phyloP scores from a whole-genome alignment of 345 rosid species.

The Noccaea bulbosa region DNA sequence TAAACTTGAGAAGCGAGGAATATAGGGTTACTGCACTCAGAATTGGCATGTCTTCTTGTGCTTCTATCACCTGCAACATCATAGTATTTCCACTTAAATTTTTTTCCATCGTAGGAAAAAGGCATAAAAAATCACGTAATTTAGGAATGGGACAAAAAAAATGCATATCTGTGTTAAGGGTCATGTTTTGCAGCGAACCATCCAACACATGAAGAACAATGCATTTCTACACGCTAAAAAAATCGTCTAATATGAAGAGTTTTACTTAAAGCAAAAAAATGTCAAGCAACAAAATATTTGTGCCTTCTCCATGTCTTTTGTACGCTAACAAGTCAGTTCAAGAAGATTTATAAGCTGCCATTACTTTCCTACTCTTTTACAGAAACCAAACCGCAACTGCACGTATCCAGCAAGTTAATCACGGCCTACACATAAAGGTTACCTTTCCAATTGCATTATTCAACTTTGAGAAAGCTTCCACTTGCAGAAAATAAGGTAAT shows the following conservation, averaged over 20 bases:
- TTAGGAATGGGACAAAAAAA: conserved; percentile 10
- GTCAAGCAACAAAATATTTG: conserved; percentile 19
- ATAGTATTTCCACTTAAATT: background rate
- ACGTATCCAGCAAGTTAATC: conserved; percentile 2
- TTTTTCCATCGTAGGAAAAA: conserved; percentile 16
- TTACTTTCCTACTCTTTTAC: conserved; percentile 28
- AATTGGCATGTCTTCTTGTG: conserved; percentile 90
- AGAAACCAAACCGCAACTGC: conserved; percentile 17
- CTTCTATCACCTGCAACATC: conserved; percentile 86
- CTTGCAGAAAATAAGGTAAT: conserved; percentile 96
- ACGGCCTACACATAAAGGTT: conserved; percentile 25
- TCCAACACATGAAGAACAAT: conserved; percentile 18
- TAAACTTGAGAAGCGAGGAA: conserved; percentile 96
- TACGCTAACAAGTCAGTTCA: conserved; percentile 24
- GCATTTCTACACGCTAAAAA: conserved; percentile 4
- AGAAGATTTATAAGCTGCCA: conserved; percentile 21
- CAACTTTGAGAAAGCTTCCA: conserved; percentile 96
- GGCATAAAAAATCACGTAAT: conserved; percentile 2
- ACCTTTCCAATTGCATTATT: conserved; percentile 98
- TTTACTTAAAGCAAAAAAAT: background rate
- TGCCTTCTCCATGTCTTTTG: conserved; percentile 12
- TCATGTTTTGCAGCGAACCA: conserved; percentile 18
- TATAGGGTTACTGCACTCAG: conserved; percentile 92
- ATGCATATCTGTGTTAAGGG: conserved; percentile 8
- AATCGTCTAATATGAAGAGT: conserved; percentile 4